A percentile compares a stretch with the other conserved stretches of the same genome.
Evolutionary conservation across 2,329 filamentous ascomycete genomes (phyloP).

Genomic region (Lachnellula subtilissima): DNA sequence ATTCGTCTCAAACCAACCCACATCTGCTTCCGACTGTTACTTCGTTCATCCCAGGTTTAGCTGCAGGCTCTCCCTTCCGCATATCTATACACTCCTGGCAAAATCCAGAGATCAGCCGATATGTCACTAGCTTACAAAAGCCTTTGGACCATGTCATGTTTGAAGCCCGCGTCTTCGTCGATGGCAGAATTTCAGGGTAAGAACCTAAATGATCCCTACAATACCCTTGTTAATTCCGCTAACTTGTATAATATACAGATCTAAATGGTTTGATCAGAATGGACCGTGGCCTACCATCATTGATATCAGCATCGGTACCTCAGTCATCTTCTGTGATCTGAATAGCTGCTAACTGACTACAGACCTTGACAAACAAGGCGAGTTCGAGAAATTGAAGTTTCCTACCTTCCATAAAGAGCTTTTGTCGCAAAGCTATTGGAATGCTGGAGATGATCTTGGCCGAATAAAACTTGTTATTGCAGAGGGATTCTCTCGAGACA

Average conservation of each 20-base stretch:
- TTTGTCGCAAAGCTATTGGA: slow-evolving; percentile 66
- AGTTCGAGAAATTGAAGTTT: slow-evolving; percentile 61
- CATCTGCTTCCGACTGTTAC: slow-evolving; percentile 58
- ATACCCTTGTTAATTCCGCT: neutral
- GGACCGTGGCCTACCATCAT: slow-evolving; percentile 46
- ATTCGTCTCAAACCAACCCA: slow-evolving; percentile 6
- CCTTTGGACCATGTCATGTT: slow-evolving; percentile 53
- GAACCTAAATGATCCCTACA: neutral
- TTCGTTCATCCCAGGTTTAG: slow-evolving; percentile 64
- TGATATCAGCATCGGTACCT: slow-evolving; percentile 40
- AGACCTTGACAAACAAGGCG: slow-evolving; percentile 40
- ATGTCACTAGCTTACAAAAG: slow-evolving; percentile 50
- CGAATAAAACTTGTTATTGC: slow-evolving; percentile 73
- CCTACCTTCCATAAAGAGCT: slow-evolving; percentile 67
- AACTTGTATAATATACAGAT: slow-evolving; percentile 24
- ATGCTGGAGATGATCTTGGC: slow-evolving; percentile 63
- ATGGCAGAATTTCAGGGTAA: slow-evolving; percentile 61
- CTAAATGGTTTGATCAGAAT: slow-evolving; percentile 46
- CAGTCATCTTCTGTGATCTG: neutral
- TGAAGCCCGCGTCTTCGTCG: slow-evolving; percentile 63
- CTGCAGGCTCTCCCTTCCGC: slow-evolving; percentile 55
- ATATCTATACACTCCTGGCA: slow-evolving; percentile 74
- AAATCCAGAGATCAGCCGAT: slow-evolving; percentile 53
- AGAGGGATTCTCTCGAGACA: slow-evolving; percentile 61
- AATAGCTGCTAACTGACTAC: slow-evolving; percentile 1